phyloP scores from a whole-genome alignment of 441 rosid species.

The Gossypium gossypioides region DNA sequence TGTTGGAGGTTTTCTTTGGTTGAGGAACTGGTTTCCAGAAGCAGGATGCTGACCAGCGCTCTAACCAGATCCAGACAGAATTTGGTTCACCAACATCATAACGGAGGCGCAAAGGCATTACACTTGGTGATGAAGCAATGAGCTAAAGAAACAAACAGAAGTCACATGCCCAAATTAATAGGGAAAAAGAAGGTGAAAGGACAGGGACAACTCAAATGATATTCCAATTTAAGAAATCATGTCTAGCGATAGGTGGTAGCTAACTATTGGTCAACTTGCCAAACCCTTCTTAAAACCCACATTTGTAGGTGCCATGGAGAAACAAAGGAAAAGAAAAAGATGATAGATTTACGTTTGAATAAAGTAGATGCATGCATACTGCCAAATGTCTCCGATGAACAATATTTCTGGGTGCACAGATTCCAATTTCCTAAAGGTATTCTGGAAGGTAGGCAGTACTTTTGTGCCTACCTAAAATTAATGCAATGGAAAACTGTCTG shows the following conservation, averaged over 20 bases:
- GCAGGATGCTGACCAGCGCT: constrained; percentile 61
- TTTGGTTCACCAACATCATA: constrained; percentile 56
- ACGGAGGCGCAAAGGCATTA: constrained; percentile 45
- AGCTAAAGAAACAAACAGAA: constrained; percentile 45
- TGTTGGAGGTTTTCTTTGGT: constrained; percentile 36
- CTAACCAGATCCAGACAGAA: constrained; percentile 67
- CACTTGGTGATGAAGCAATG: constrained; percentile 56
- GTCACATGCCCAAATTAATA: constrained; percentile 8
- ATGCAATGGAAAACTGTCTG: background rate
- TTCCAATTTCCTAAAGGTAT: background rate
- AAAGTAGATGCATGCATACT: background rate
- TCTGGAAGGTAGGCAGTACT: background rate
- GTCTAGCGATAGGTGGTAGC: background rate
- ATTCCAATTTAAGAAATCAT: background rate
- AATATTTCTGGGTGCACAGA: background rate
- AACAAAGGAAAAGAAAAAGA: background rate
- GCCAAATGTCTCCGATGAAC: background rate
- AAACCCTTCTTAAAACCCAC: background rate
- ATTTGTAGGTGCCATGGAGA: background rate
- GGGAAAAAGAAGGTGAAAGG: background rate
- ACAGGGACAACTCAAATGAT: background rate
- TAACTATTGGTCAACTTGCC: background rate
- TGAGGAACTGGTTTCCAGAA: constrained; percentile 71
- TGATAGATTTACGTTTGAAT: background rate
- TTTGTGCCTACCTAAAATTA: background rate